phyloP scores from a whole-genome alignment of 257 asterid species.

The Salvia splendens region DNA sequence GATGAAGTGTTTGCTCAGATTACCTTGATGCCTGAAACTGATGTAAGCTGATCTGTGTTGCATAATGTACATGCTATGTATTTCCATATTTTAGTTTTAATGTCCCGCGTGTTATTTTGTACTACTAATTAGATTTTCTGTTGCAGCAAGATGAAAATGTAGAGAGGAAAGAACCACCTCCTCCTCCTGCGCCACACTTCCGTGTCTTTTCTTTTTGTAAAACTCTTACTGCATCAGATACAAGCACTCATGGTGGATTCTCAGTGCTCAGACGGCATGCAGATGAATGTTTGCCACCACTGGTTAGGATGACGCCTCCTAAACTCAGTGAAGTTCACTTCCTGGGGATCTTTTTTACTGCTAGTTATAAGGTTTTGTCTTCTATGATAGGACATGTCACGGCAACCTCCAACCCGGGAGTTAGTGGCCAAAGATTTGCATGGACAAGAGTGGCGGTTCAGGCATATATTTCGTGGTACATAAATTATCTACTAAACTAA shows the following conservation, averaged over 20 bases:
- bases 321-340: neutral
- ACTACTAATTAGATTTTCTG: constrained; percentile 17
- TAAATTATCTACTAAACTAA: constrained; percentile 6
- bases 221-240: constrained; percentile 94
- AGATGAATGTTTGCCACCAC: constrained; percentile 90
- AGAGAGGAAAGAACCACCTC: constrained; percentile 63
- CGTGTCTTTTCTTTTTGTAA: constrained; percentile 90
- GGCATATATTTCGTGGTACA: constrained; percentile 89
- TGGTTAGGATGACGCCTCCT: constrained; percentile 52
- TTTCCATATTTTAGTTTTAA: constrained; percentile 21
- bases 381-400: constrained; percentile 74
- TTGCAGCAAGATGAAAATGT: constrained; percentile 79
- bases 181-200: constrained; percentile 63
- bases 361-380: constrained; percentile 13
- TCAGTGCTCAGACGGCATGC: constrained; percentile 96
- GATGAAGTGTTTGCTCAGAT: constrained; percentile 98
- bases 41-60: constrained; percentile 48
- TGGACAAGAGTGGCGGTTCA: constrained; percentile 89
- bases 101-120: constrained; percentile 14
- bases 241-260: constrained; percentile 98
- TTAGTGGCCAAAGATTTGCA: constrained; percentile 90
- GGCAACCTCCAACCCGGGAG: constrained; percentile 97
- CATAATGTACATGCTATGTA: constrained; percentile 9
- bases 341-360: neutral
- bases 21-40: constrained; percentile 75